These are phyloP conservation scores for Tylopilus subfusipes DNA, from an alignment of 768 basidiomycete genomes.

Conservation along the genomic window DNA sequence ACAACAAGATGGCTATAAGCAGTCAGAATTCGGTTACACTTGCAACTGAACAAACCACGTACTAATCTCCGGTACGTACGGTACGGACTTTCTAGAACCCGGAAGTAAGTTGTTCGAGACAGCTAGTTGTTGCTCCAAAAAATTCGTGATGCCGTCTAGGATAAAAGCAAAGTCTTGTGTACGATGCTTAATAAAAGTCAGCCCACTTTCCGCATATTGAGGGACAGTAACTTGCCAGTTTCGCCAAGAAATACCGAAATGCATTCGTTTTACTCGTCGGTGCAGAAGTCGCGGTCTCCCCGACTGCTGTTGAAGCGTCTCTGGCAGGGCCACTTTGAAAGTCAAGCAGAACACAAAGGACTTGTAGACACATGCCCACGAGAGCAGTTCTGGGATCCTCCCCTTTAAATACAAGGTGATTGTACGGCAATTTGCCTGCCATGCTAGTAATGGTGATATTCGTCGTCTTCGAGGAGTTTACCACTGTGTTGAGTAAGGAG, in stretches of 20 bases:
- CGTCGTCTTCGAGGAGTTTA: constrained; percentile 59
- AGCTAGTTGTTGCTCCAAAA: constrained; percentile 73
- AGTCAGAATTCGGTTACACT: constrained; percentile 4
- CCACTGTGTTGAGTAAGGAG: constrained; percentile 86
- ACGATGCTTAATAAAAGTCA: constrained; percentile 61
- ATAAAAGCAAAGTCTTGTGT: constrained; percentile 86
- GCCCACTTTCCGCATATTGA: constrained; percentile 2
- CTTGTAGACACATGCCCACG: constrained; percentile 72
- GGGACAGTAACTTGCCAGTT: constrained; percentile 50
- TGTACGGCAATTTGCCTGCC: constrained; percentile 81
- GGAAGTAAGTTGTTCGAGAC: constrained; percentile 74
- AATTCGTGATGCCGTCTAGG: constrained; percentile 62
- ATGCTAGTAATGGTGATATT: constrained; percentile 60
- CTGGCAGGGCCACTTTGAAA: constrained; percentile 76
- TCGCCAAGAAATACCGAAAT: constrained; percentile 89
- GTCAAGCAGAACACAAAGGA: constrained; percentile 71
- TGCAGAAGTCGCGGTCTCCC: constrained; percentile 40
- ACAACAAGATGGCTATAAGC: constrained; percentile 68
- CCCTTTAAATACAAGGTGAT: constrained; percentile 87
- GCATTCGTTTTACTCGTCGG: constrained; percentile 76
- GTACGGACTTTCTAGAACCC: constrained; percentile 78
- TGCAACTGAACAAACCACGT: constrained; percentile 27
- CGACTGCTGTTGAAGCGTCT: constrained; percentile 43
- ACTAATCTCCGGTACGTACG: constrained; percentile 83
- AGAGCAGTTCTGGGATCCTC: constrained; percentile 74